Evolutionary conservation across 2,329 filamentous ascomycete species (phyloP).

Genomic region (Dactylellina sp.): DNA sequence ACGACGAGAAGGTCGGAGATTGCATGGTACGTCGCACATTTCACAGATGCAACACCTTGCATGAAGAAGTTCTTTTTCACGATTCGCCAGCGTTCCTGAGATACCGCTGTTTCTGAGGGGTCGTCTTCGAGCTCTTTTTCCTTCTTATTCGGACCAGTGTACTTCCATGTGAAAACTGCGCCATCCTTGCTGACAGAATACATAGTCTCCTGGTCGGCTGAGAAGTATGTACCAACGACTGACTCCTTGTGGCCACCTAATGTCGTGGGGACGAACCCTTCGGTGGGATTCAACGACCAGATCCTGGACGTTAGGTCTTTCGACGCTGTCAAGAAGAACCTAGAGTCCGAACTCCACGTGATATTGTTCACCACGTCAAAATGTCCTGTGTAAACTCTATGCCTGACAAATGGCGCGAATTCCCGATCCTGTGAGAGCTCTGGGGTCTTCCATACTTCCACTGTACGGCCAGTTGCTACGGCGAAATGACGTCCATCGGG

Average conservation of each 20-base stretch:
- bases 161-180: conserved; percentile 95
- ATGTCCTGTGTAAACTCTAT: conserved; percentile 87
- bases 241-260: conserved; percentile 90
- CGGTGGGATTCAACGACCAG: conserved; percentile 91
- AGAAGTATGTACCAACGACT: conserved; percentile 96
- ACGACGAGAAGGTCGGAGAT: conserved; percentile 91
- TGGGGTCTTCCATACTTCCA: conserved; percentile 96
- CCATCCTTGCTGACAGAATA: conserved; percentile 98
- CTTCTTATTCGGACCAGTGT: conserved; percentile 71
- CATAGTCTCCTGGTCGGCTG: conserved; percentile 85
- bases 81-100: conserved; percentile 87
- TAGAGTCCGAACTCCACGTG: conserved; percentile 94
- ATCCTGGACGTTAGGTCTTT: conserved; percentile 93
- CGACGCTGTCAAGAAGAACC: conserved; percentile 91
- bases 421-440: conserved; percentile 84
- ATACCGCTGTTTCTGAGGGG: conserved; percentile 72
- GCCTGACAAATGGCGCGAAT: conserved; percentile 92
- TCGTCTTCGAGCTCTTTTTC: conserved; percentile 65
- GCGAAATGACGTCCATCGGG: conserved; percentile 92
- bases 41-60: conserved; percentile 86
- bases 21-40: conserved; percentile 89
- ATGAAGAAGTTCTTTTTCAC: conserved; percentile 92
- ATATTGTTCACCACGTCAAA: conserved; percentile 87
- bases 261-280: conserved; percentile 88
- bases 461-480: conserved; percentile 83